Conservation (phyloP, 768 basidiomycete genomes). For the Tylopilus plumbeoviolaceoides region DNA sequence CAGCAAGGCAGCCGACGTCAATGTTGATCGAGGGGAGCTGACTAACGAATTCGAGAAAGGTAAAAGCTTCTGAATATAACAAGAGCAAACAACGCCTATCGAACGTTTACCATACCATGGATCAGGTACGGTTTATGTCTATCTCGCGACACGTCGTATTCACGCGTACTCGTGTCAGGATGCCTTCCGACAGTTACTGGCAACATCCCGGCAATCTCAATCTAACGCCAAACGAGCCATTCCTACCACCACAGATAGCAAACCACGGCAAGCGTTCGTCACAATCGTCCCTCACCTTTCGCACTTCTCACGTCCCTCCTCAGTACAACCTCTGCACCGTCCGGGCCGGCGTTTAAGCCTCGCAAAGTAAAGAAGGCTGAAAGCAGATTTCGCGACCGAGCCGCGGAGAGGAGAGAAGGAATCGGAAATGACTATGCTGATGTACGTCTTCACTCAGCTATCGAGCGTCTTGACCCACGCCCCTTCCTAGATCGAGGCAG, state of each 20-base stretch:
- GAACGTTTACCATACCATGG: constrained; percentile 15
- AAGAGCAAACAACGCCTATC: constrained; percentile 25
- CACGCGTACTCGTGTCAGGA: constrained; percentile 37
- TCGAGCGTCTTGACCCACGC: neutral
- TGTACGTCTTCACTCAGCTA: constrained; percentile 34
- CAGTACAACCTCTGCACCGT: constrained; percentile 47
- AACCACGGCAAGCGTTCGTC: constrained; percentile 18
- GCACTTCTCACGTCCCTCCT: neutral
- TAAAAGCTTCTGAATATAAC: constrained; percentile 25
- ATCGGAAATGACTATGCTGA: constrained; percentile 70
- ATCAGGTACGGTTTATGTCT: constrained; percentile 20
- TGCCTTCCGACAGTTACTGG: constrained; percentile 53
- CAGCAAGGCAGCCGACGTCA: neutral
- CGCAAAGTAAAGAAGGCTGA: constrained; percentile 68
- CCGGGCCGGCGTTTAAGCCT: constrained; percentile 73
- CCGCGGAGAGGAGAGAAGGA: constrained; percentile 66
- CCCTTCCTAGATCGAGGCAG: constrained; percentile 60
- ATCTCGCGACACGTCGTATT: neutral
- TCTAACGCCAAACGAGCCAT: constrained; percentile 6
- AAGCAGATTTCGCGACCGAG: constrained; percentile 66
- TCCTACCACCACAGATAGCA: neutral
- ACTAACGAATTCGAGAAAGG: constrained; percentile 7
- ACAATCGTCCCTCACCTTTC: neutral
- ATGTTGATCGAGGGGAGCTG: neutral
- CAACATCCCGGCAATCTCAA: constrained; percentile 29